A percentile compares a stretch with the other conserved stretches of the same genome.
phyloP scores from a whole-genome alignment of 2,329 filamentous ascomycete species.

The Nannizzia gypsea region DNA sequence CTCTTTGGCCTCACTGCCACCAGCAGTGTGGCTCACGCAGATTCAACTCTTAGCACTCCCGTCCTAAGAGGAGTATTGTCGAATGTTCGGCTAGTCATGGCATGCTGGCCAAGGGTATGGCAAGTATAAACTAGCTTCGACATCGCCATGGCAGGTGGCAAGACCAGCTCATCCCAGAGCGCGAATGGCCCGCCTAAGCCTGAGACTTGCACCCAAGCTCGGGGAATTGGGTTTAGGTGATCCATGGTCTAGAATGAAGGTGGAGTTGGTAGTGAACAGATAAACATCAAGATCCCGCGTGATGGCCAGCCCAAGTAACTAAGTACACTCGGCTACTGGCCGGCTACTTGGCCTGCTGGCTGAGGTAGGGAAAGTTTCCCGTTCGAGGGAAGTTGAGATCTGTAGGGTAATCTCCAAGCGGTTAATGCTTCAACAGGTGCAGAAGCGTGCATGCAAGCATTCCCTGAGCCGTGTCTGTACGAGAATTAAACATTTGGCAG shows the following conservation, averaged over 20 bases:
- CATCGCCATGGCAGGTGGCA: not conserved
- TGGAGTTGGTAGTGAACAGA: not conserved
- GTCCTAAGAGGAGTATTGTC: too few species aligned
- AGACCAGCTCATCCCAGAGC: not conserved
- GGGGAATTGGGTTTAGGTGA: not conserved
- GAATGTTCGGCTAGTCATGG: too few species aligned
- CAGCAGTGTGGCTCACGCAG: too few species aligned
- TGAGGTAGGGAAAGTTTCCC: not conserved
- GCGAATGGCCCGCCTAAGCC: not conserved
- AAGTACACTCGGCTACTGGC: not conserved
- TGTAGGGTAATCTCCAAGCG: not conserved
- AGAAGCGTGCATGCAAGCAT: not conserved
- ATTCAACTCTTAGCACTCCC: too few species aligned
- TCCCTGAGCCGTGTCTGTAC: not conserved
- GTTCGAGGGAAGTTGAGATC: not conserved
- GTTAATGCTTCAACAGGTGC: not conserved
- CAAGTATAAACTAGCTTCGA: not conserved
- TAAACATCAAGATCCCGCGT: not conserved
- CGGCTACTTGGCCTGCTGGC: not conserved
- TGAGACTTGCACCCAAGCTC: not conserved
- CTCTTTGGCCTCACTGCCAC: too few species aligned
- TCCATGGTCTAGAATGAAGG: conserved; percentile 2
- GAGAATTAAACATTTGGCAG: not conserved
- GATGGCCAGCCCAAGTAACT: not conserved
- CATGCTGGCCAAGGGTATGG: too few species aligned